phyloP scores from a whole-genome alignment of 164 flowering plant genomes.

The Pachysandra terminalis region DNA sequence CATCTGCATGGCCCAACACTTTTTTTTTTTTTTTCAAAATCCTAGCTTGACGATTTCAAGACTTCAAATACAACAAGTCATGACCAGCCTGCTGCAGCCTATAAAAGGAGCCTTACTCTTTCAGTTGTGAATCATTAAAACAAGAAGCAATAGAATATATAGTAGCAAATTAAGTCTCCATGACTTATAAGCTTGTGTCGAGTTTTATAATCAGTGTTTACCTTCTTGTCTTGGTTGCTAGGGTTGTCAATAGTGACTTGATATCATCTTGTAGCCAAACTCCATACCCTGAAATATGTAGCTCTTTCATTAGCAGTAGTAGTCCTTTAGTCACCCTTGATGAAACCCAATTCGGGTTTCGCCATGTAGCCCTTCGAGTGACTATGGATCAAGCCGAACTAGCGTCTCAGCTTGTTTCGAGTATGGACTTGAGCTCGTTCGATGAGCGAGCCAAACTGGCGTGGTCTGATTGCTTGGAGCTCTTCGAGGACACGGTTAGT shows the following conservation, averaged over 20 bases:
- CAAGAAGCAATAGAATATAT: not conserved
- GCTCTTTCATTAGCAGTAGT: constrained; percentile 18
- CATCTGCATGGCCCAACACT: constrained; percentile 8
- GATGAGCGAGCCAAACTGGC: constrained; percentile 33
- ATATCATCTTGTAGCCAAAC: constrained; percentile 47
- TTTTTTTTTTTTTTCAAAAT: not conserved
- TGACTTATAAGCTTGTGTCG: constrained; percentile 20
- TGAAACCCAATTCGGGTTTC: constrained; percentile 22
- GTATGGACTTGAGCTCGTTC: constrained; percentile 33
- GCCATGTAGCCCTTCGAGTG: constrained; percentile 26
- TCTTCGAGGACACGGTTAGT: constrained; percentile 39
- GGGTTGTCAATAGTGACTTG: constrained; percentile 11
- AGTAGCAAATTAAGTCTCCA: constrained; percentile 1
- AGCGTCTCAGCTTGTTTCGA: constrained; percentile 34
- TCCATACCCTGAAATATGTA: constrained; percentile 55
- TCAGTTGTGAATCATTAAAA: not conserved
- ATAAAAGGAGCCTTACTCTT: constrained; percentile 7
- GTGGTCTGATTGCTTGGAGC: constrained; percentile 58
- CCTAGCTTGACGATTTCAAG: not conserved
- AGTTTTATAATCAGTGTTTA: not conserved
- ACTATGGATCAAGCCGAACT: constrained; percentile 38
- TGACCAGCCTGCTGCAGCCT: not conserved
- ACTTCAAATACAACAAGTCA: not conserved
- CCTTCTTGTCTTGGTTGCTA: constrained; percentile 7
- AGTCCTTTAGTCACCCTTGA: constrained; percentile 9